Base-by-base conservation (phyloP, 805 yeast species). In the Yarrowia porcina region DNA sequence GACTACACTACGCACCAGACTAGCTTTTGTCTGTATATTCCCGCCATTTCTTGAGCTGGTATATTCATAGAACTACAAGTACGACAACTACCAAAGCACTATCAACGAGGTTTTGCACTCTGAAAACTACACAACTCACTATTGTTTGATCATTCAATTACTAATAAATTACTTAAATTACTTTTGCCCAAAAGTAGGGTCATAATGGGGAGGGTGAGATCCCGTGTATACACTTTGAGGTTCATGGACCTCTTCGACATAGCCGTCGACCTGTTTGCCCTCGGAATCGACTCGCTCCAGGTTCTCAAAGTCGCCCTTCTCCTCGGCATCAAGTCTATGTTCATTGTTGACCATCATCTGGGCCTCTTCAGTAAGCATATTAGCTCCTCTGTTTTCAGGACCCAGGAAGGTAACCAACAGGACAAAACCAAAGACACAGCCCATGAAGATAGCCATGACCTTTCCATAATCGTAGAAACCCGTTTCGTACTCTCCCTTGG, bases 361-460 rank as follows among this genome's bases (percentile, higher is more conserved):
- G 7, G 59, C 59, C 4, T 23, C 44, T n/a, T 33, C 41, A 23
- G 41, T 35, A 9, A 50, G 59, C 59, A 50, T 33, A 13, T 1
- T n/a, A 9, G 59, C 59, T 11, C 64, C 66, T 47, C 68, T 56
- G 65, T 75, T 76, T 72, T 85, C 89, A 7, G 88, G 89, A 8
- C 90, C 90, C 17, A 82, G 65, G 57, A 83, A 69, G 8, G 80
- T 72, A 64, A 81, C 73, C 28, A 83, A 60, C 17, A 84, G 67
- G 54, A 83, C 72, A 69, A 77, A 83, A 6, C 77, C 83, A 69
- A 83, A 83, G 47, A 84, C 89, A 64, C 86, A 82, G 20, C 86
- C 88, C 79, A 84, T 83, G 70, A 86, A 83, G 57, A 85, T 83
- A 32, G 85, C 80, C 90, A 86, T 86, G 50, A 85, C 89, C 68